phyloP scores from a whole-genome alignment of 371 early-diverging fungal genomes.

The Choanephora cucurbitarum region DNA sequence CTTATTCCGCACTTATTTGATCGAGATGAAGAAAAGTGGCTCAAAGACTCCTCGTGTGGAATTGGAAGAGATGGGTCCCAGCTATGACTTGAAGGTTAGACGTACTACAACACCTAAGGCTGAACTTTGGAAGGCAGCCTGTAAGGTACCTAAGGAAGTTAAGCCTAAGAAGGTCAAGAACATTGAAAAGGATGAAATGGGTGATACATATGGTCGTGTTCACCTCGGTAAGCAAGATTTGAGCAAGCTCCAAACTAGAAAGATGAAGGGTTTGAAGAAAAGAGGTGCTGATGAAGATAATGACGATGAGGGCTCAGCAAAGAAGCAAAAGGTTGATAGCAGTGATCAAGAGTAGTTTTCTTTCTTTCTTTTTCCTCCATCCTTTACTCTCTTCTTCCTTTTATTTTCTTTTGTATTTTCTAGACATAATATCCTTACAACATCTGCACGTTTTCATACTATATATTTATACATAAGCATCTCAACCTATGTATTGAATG shows the following conservation, averaged over 20 bases:
- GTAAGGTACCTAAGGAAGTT: constrained; percentile 83
- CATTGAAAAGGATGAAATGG: constrained; percentile 82
- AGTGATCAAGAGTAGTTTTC: constrained; percentile 11
- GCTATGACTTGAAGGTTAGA: constrained; percentile 79
- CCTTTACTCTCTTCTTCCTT: no score
- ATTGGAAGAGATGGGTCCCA: constrained; percentile 93
- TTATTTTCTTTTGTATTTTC: background rate
- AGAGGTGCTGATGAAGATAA: constrained; percentile 52
- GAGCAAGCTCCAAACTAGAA: constrained; percentile 91
- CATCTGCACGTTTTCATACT: no score
- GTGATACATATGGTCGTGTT: constrained; percentile 90
- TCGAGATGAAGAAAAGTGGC: constrained; percentile 86
- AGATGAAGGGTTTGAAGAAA: constrained; percentile 94
- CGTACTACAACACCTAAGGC: constrained; percentile 72
- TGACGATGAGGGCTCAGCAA: constrained; percentile 25
- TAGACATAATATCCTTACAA: background rate
- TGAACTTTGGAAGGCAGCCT: constrained; percentile 84
- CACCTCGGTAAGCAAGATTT: constrained; percentile 93
- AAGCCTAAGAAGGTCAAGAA: constrained; percentile 94
- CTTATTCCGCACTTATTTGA: constrained; percentile 79
- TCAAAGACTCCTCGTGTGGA: constrained; percentile 87
- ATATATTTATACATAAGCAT: no score
- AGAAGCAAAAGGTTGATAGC: constrained; percentile 53
- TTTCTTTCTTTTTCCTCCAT: background rate
- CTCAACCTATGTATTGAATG: no score